phyloP scores from a whole-genome alignment of 2,329 filamentous ascomycete genomes.

The Domatiomyces globalis region DNA sequence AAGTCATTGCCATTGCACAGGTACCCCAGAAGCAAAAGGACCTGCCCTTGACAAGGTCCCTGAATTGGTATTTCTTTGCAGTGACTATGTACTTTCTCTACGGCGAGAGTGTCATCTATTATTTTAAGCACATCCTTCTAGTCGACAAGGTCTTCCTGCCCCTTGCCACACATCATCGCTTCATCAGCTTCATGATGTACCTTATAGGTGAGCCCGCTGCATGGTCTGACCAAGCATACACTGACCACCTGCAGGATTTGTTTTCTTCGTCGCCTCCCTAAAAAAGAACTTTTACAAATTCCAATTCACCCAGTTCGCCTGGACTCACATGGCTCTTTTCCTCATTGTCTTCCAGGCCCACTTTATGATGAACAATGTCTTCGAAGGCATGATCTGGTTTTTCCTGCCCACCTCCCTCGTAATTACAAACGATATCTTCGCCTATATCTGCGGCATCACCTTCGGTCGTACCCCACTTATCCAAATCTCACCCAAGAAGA shows the following conservation, averaged over 20 bases:
- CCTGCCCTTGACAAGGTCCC: conserved; percentile 81
- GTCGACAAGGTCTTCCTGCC: conserved; percentile 88
- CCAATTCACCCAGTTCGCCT: conserved; percentile 97
- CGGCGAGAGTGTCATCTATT: conserved; percentile 97
- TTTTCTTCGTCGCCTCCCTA: conserved; percentile 91
- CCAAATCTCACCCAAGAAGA: conserved; percentile 97
- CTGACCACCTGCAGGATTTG: conserved; percentile 53
- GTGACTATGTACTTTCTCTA: conserved; percentile 99
- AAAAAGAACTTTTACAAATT: conserved; percentile 95
- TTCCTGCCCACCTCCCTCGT: conserved; percentile 89
- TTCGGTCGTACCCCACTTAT: conserved; percentile 95
- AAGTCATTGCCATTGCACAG: conserved; percentile 95
- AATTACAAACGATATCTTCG: conserved; percentile 97
- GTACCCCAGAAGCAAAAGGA: conserved; percentile 84
- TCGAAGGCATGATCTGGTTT: conserved; percentile 99
- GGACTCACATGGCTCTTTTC: conserved; percentile 98
- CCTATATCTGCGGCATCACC: conserved; percentile 92
- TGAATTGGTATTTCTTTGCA: conserved; percentile 99
- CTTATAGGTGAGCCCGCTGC: conserved; percentile 59
- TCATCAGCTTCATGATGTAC: conserved; percentile 98
- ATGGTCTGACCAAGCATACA: neutral
- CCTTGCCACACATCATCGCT: conserved; percentile 90
- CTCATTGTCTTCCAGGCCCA: conserved; percentile 95
- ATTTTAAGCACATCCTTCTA: conserved; percentile 96
- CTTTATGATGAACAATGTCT: conserved; percentile 99